Percentiles rank a stretch among this genome's conserved stretches.
Evolutionary conservation across 2,329 filamentous ascomycete genomes (phyloP).

Genomic region (Sphaerostilbella broomeana): DNA sequence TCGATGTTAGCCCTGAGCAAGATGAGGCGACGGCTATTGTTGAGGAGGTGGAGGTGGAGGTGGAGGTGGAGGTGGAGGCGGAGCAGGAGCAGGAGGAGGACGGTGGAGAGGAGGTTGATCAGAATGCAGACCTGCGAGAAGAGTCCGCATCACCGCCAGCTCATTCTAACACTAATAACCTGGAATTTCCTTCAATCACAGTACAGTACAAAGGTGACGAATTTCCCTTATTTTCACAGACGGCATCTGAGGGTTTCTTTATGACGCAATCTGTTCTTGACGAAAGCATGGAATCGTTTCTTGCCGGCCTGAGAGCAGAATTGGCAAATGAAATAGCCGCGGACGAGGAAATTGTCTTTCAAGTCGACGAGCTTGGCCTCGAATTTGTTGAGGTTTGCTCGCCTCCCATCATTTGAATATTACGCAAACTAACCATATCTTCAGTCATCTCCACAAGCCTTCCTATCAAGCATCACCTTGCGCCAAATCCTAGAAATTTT

Average conservation of each 20-base stretch:
- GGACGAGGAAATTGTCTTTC: constrained; percentile 45
- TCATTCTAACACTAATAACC: constrained; percentile 6
- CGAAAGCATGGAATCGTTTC: constrained; percentile 37
- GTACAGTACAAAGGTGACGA: constrained; percentile 39
- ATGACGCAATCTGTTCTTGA: constrained; percentile 36
- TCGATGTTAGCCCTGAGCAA: too few species aligned
- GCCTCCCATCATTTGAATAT: too few species aligned
- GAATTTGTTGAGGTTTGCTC: constrained; percentile 47
- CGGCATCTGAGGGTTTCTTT: constrained; percentile 36
- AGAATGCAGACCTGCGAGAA: constrained; percentile 9
- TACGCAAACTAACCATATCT: constrained; percentile 22
- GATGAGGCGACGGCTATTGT: too few species aligned
- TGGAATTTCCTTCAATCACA: constrained; percentile 31
- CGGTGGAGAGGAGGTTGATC: too few species aligned
- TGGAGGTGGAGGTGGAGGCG: too few species aligned
- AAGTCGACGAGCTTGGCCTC: constrained; percentile 45
- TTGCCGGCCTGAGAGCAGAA: constrained; percentile 39
- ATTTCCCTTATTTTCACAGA: constrained; percentile 34
- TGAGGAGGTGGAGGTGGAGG: too few species aligned
- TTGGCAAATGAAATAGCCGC: constrained; percentile 38
- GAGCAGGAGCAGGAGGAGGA: too few species aligned
- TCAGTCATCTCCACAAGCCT: constrained; percentile 31
- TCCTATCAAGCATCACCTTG: constrained; percentile 31
- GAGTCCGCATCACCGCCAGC: constrained; percentile 7
- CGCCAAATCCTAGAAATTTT: constrained; percentile 38